Base-by-base conservation (phyloP, 1,284 basidiomycete genomes). In the Coriolopsis trogii region DNA sequence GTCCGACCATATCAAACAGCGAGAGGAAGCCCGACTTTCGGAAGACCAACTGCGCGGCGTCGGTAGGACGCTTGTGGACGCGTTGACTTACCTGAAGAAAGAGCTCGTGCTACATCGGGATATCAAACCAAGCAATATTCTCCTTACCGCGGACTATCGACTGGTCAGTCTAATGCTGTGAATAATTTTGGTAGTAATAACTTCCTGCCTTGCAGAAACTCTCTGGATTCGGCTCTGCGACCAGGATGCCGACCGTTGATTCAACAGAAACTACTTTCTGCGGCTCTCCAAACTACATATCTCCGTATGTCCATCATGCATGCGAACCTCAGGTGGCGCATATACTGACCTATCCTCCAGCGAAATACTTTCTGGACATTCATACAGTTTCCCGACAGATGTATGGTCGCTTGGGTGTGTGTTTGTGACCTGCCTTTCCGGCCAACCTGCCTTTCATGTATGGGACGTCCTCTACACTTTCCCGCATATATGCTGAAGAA, bases 61-160 rank as follows among this genome's bases (percentile, higher is more conserved):
- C 4, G 47, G 72, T 6, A 75, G 72, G 58, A 67, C 70, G 39
- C 51, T 81, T 9, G 62, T 68, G 1, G 75, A 75, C 29, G 79
- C 73, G 1, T 63, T 82, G 8, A 34, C 66, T 6, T 80, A 79
- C 62, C 59, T 82, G 29, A 67, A 67, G 39, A 73, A 72, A 44
- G 70, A 76, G 48, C 59, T 58, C 7, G 66, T 70, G 1, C 37
- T 67, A 2, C 67, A 68, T 43, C 49, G 67, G 4, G 59, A 66
- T 38, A 60, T 70, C 47, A 63, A 58, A 5, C 59, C 64, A 0
- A 50, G 45, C 21, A 63, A 63, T n/a, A 43, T 68, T 3, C 43
- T 66, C 12, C 25, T 70, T 1, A 59, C 56, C 1, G 49, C 60
- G 7, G 62, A 64, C 21, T 62, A 45, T 24, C 57, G 66, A 10